These are phyloP conservation scores for Saturnispora galanensis DNA, from an alignment of 805 yeast genomes.

Conservation along the genomic window DNA sequence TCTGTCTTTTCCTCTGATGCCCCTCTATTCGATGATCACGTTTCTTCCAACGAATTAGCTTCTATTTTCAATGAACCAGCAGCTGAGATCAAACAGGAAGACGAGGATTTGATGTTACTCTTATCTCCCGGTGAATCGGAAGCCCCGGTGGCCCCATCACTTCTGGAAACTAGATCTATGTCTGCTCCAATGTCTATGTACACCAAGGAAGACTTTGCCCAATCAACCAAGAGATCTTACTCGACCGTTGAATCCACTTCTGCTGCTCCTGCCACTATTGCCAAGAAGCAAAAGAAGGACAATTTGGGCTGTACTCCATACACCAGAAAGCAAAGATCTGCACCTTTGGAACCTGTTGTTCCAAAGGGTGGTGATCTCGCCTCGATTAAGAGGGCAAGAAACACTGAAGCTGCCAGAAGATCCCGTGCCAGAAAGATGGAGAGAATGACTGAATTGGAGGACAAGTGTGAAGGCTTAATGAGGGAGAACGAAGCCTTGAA, in stretches of 20 bases:
- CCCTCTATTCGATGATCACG: slow-evolving; percentile 35
- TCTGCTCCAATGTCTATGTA: slow-evolving; percentile 9
- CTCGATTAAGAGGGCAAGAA: slow-evolving; percentile 83
- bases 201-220: not conserved
- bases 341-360: slow-evolving; percentile 64
- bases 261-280: not conserved
- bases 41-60: slow-evolving; percentile 18
- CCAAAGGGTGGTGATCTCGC: slow-evolving; percentile 53
- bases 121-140: not conserved
- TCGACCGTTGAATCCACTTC: slow-evolving; percentile 12
- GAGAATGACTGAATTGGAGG: slow-evolving; percentile 76
- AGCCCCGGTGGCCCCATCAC: not conserved
- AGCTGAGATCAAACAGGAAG: slow-evolving; percentile 5
- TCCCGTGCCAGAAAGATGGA: slow-evolving; percentile 90
- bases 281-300: slow-evolving; percentile 36
- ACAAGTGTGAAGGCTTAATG: slow-evolving; percentile 56
- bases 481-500: slow-evolving; percentile 50
- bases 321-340: slow-evolving; percentile 64
- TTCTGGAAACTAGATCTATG: slow-evolving; percentile 7
- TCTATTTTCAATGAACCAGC: not conserved
- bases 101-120: not conserved
- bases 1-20: slow-evolving; percentile 48
- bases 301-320: slow-evolving; percentile 68
- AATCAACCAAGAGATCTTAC: slow-evolving; percentile 18
- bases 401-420: slow-evolving; percentile 96